Percentiles rank a stretch among this genome's conserved stretches.
phyloP scores from a whole-genome alignment of 2,329 filamentous ascomycete species.

The Penicillium sp. region DNA sequence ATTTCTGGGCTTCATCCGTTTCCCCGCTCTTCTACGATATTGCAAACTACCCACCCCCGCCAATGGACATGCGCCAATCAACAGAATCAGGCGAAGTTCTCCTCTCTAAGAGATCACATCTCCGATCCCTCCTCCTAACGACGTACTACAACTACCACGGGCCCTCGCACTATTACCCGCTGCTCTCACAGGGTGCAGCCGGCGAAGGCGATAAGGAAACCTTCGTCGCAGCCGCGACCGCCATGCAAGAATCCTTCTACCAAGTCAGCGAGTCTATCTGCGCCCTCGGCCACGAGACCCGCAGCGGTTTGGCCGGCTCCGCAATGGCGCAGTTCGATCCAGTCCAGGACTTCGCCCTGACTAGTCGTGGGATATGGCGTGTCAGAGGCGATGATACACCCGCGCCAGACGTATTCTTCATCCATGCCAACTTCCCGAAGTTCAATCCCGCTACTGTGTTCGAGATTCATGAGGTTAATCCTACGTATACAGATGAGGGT shows the following conservation, averaged over 20 bases:
- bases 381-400: constrained; percentile 25
- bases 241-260: constrained; percentile 35
- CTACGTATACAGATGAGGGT: constrained; percentile 25
- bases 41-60: constrained; percentile 26
- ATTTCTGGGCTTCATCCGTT: constrained; percentile 38
- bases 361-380: constrained; percentile 21
- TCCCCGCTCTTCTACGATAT: constrained; percentile 42
- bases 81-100: constrained; percentile 46
- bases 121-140: constrained; percentile 42
- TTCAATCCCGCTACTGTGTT: constrained; percentile 35
- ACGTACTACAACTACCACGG: constrained; percentile 51
- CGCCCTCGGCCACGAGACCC: constrained; percentile 26
- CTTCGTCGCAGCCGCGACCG: constrained; percentile 40
- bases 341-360: constrained; percentile 26
- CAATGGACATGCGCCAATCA: constrained; percentile 28
- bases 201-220: constrained; percentile 48
- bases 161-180: constrained; percentile 44
- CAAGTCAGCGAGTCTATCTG: constrained; percentile 35
- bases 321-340: constrained; percentile 37
- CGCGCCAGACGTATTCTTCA: constrained; percentile 31
- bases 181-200: constrained; percentile 32
- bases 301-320: constrained; percentile 28
- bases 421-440: constrained; percentile 37
- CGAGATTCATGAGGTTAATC: constrained; percentile 21
- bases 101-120: constrained; percentile 43